A percentile compares a stretch with the other conserved stretches of the same genome.
phyloP scores from a whole-genome alignment of 371 early-diverging fungal genomes.

The Vairimorpha apis region DNA sequence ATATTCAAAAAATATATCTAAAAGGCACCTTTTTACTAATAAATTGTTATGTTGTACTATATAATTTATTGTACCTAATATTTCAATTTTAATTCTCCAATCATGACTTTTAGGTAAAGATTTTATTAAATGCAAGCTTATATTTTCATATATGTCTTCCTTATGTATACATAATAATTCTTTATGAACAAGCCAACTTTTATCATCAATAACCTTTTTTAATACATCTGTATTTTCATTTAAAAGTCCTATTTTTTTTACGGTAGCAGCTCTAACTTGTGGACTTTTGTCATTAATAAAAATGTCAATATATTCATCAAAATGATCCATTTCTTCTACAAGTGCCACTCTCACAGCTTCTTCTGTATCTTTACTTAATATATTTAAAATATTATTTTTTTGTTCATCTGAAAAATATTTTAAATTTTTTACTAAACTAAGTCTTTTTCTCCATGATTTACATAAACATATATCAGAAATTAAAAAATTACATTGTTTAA shows the following conservation, averaged over 20 bases:
- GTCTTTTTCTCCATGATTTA: conserved; percentile 39
- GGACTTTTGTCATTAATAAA: conserved; percentile 27
- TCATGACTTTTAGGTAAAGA: conserved; percentile 9
- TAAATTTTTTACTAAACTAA: conserved; percentile 23
- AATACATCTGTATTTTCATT: conserved; percentile 17
- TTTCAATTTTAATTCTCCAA: conserved; percentile 37
- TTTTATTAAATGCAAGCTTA: conserved; percentile 28
- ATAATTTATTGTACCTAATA: conserved; percentile 25
- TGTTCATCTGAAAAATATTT: background rate
- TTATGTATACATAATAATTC: conserved; percentile 35
- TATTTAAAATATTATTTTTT: conserved; percentile 2
- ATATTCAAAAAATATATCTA: conserved; percentile 28
- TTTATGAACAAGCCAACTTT: conserved; percentile 27
- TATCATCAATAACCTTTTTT: conserved; percentile 5
- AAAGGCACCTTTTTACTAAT: conserved; percentile 3
- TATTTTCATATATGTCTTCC: conserved; percentile 28
- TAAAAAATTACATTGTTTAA: conserved; percentile 19
- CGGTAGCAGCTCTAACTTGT: background rate
- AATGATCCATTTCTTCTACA: conserved; percentile 22
- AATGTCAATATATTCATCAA: conserved; percentile 8
- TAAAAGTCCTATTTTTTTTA: conserved; percentile 14
- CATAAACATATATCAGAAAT: conserved; percentile 24
- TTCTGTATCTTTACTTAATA: conserved; percentile 34
- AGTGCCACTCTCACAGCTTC: conserved; percentile 26
- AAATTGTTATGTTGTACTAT: conserved; percentile 16